Evolutionary conservation across 371 early-diverging fungal species (phyloP).

Genomic region (Lichtheimia ornata): DNA sequence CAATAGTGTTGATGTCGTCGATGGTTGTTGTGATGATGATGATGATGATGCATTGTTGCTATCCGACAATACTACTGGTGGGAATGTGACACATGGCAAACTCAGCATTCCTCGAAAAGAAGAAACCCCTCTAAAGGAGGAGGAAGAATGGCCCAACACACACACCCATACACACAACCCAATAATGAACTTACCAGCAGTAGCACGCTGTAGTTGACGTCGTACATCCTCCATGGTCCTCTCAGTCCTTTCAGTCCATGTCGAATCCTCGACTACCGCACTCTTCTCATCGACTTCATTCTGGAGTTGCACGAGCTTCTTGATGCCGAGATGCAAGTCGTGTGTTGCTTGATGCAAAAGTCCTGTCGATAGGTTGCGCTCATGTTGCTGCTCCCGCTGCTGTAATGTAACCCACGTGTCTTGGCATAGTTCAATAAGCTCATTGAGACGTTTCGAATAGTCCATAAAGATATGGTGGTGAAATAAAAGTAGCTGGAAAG

Average conservation of each 20-base stretch:
- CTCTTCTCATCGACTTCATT: constrained; percentile 21
- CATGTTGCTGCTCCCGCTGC: constrained; percentile 4
- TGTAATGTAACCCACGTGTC: constrained; percentile 17
- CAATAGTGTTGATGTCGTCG: background rate
- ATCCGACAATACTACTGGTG: background rate
- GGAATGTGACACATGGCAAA: background rate
- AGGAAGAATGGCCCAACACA: too few relatives aligned
- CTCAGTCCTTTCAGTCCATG: constrained; percentile 27
- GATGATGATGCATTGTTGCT: background rate
- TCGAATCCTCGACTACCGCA: constrained; percentile 14
- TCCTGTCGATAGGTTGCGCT: background rate
- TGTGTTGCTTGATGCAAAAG: constrained; percentile 3
- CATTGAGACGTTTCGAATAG: constrained; percentile 13
- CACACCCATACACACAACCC: too few relatives aligned
- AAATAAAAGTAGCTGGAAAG: background rate
- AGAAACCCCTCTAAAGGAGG: too few relatives aligned
- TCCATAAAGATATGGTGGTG: constrained; percentile 14
- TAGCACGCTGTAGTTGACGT: constrained; percentile 22
- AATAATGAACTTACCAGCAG: too few relatives aligned
- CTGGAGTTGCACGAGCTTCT: constrained; percentile 23
- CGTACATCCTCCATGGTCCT: constrained; percentile 26
- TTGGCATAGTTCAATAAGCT: constrained; percentile 19
- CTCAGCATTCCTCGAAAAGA: too few relatives aligned
- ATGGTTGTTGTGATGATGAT: background rate
- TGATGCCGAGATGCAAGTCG: constrained; percentile 24